Conservation (phyloP, 805 yeast species). For the Wickerhamiella shivajii region DNA sequence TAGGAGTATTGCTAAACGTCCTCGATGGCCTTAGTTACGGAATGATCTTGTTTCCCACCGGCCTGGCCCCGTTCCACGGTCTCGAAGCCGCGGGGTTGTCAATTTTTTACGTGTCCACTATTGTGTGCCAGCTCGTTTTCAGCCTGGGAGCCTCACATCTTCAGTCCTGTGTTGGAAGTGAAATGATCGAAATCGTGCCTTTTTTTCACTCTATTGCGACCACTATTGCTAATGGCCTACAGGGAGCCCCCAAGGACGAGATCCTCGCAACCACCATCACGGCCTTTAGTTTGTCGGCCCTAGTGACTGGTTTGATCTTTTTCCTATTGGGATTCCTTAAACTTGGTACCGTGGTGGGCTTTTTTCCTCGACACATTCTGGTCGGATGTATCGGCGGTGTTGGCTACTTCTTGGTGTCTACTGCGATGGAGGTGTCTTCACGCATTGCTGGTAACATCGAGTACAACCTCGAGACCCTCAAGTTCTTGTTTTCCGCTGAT, state of each 20-base stretch:
- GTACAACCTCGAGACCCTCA: conserved; percentile 40
- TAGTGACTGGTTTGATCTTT: conserved; percentile 78
- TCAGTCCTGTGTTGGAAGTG: conserved; percentile 85
- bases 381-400: conserved; percentile 99
- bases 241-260: conserved; percentile 30
- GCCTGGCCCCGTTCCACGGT: conserved; percentile 58
- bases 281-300: conserved; percentile 67
- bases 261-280: conserved; percentile 76
- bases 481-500: conserved; percentile 30
- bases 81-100: conserved; percentile 84
- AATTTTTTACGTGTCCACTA: conserved; percentile 84
- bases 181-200: conserved; percentile 98
- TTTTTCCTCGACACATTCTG: conserved; percentile 88
- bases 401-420: conserved; percentile 77
- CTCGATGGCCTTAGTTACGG: conserved; percentile 92
- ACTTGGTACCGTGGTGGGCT: conserved; percentile 79
- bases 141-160: conserved; percentile 87
- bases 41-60: conserved; percentile 91
- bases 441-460: conserved; percentile 59
- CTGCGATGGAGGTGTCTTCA: conserved; percentile 87
- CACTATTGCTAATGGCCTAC: conserved; percentile 44
- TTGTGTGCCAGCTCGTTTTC: conserved; percentile 77
- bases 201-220: conserved; percentile 92
- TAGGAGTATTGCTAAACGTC: conserved; percentile 74
- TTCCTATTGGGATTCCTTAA: conserved; percentile 59